Evolutionary conservation across 2,329 filamentous ascomycete species (phyloP), one percentile per base, ranked within the genome.

Genomic region (Penicillium polonicum): DNA sequence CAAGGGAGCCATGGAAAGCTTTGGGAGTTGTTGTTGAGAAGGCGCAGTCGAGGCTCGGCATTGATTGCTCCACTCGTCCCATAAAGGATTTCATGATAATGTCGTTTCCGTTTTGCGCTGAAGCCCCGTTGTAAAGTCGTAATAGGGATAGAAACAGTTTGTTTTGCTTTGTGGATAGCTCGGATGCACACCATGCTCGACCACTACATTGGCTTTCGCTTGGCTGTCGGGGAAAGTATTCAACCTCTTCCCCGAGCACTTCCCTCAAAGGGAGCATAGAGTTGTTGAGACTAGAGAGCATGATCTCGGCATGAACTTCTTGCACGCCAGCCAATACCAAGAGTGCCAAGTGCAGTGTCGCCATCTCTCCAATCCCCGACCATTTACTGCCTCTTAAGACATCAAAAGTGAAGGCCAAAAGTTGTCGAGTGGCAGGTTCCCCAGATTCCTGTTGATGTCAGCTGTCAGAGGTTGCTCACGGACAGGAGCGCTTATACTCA

Each of bases 401-500:
- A 31, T 67, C 64, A 29, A 70, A 55, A 5, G 61, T 58, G 31
- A 67, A 70, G 21, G 63, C 57, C 4, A 74, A 38, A 12, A 70
- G 42, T 9, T 61, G 60, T 19, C 56, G 59, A 17, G 70, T 54
- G 10, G 65, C 60, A 45, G 62, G 55, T 7, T 68, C 64, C 5
- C 67, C 66, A 8, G 61, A 65, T 23, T 43, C 56, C 58, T 66
- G 23, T 58, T 69, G 0, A 39, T 17, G 33, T 51, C 13, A 52
- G 0, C 31, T 15, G 31, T 52, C 15, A 56, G 41, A 10, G 36
- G 4, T 29, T 49, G 8, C 2, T 25, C n/a, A 15, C 9, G n/a
- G 8, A 9, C 7, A 21, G 21, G 5, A 17, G 64, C 58, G 51
- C 74, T 72, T 27, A 77, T 60, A 55, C 76, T 73, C 25, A 79